These are phyloP conservation scores for Dactylellina leptospora DNA, from an alignment of 2,329 filamentous ascomycete species.

Conservation along the genomic window DNA sequence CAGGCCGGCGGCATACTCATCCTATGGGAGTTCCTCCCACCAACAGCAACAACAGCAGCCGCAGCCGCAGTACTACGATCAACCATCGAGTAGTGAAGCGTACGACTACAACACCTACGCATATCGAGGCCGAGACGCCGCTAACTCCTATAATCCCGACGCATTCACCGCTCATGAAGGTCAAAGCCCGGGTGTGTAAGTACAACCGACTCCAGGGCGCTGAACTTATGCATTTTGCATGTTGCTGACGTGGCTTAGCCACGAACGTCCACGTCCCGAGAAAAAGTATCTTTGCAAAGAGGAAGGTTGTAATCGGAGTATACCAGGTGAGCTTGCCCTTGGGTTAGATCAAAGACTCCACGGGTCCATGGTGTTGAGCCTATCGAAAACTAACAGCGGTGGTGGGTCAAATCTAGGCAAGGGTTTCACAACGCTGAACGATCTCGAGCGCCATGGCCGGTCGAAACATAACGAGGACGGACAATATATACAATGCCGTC, in stretches of 20 bases:
- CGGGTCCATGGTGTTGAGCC: conserved; percentile 26
- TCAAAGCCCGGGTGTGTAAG: conserved; percentile 34
- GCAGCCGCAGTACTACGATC: conserved; percentile 20
- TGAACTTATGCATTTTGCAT: conserved; percentile 41
- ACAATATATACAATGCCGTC: conserved; percentile 50
- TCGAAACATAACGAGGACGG: conserved; percentile 48
- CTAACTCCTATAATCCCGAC: conserved; percentile 16
- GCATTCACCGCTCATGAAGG: conserved; percentile 8
- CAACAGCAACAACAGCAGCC: not conserved
- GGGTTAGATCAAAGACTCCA: conserved; percentile 4
- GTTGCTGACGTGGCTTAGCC: conserved; percentile 50
- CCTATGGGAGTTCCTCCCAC: conserved; percentile 32
- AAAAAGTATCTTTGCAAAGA: conserved; percentile 37
- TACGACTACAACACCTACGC: conserved; percentile 15
- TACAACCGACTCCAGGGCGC: conserved; percentile 26
- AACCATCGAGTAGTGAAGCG: conserved; percentile 2
- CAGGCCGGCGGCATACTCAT: conserved; percentile 17
- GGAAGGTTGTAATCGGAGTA: conserved; percentile 22
- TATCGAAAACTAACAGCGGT: conserved; percentile 23
- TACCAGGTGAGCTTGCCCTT: conserved; percentile 23
- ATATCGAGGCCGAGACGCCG: conserved; percentile 21
- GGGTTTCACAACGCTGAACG: conserved; percentile 50
- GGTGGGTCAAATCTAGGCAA: conserved; percentile 19
- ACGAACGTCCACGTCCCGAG: conserved; percentile 33
- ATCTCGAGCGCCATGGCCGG: conserved; percentile 51